Base-by-base conservation (phyloP, 345 rosid species). In the Sisymbrium irio region DNA sequence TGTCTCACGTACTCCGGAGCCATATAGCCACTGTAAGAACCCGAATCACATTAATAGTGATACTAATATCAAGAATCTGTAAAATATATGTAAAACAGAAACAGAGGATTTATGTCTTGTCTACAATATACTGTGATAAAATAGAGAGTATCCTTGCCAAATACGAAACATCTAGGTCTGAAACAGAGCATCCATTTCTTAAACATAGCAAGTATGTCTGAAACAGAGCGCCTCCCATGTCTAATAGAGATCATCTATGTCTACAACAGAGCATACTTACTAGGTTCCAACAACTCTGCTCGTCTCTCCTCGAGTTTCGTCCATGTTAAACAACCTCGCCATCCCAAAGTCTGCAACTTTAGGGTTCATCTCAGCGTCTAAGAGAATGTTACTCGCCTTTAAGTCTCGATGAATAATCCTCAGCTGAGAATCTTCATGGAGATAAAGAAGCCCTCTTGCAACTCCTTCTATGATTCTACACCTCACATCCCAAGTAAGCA, bases 1-100 rank as follows among this genome's bases (percentile, higher is more conserved):
- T 77, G 77, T 67, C 30, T 79, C 6, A 69, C 76, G 6, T 85
- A 85, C 72, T 85, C 89, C 0, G 83, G 87, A 60, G 86, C 87
- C 86, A 85, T 87, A 45, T 83, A 85, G 6, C 91, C 87, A 22
- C 87, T 85, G 69, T 11, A 63, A 32, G 4, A 35, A 69, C 39
- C 30, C 56, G 28, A 41, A 4, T 44, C 14, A 60, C 56, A 22
- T 60, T 61, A n/a, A 0, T 18, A 7, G 15, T n/a, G 15, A 67
- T 11, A 2, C 47, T 11, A 7, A 6, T 15, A 35, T 6, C 39
- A 54, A 3, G 37, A 62, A 41, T 39, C 2, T 2, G n/a, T 68
- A 9, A 47, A 1, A 22, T 9, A 19, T 7, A 20, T 15, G 27
- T n/a, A 18, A 36, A 59, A 6, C 5, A 30, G 8, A 55, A 30